A percentile compares a stretch with the other conserved stretches of the same genome.
Evolutionary conservation across 495 filamentous ascomycete genomes (phyloP).

Genomic region (Recurvomyces mirabilis): DNA sequence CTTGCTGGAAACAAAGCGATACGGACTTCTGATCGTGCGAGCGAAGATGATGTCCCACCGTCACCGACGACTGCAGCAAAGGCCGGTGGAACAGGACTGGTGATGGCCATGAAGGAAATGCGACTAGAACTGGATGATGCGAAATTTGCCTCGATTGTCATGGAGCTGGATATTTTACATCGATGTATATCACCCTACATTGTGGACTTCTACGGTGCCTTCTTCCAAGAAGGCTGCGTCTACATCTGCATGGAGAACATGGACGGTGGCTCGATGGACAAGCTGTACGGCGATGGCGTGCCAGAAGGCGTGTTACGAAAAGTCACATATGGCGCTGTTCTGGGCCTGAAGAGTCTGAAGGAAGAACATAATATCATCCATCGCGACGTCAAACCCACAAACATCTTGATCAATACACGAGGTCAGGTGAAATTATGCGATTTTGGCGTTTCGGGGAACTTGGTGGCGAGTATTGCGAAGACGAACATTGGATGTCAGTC

Average conservation of each 20-base stretch:
- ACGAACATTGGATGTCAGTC: constrained; percentile 99
- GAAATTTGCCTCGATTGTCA: constrained; percentile 95
- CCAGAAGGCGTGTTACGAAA: constrained; percentile 83
- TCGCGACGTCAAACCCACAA: constrained; percentile 96
- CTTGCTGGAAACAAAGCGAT: constrained; percentile 46
- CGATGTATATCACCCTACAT: constrained; percentile 91
- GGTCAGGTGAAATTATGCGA: constrained; percentile 98
- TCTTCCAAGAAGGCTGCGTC: constrained; percentile 97
- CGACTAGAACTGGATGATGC: constrained; percentile 91
- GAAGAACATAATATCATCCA: constrained; percentile 99
- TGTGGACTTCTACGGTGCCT: constrained; percentile 96
- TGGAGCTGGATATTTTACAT: constrained; percentile 94
- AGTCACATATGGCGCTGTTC: constrained; percentile 78
- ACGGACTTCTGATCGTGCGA: constrained; percentile 3
- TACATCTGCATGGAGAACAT: constrained; percentile 99
- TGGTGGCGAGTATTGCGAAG: constrained; percentile 95
- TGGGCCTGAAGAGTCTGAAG: constrained; percentile 86
- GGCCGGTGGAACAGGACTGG: constrained; percentile 40
- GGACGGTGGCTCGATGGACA: constrained; percentile 98
- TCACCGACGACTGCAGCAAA: constrained; percentile 17
- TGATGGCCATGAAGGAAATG: constrained; percentile 99
- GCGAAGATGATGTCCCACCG: constrained; percentile 12
- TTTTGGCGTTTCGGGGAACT: constrained; percentile 92
- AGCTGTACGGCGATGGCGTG: constrained; percentile 86
- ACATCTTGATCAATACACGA: constrained; percentile 80